Evolutionary conservation across 1,139 yeast genomes (phyloP), one percentile per base, ranked within the genome.

Genomic region (Yamadazyma epiphylla): DNA sequence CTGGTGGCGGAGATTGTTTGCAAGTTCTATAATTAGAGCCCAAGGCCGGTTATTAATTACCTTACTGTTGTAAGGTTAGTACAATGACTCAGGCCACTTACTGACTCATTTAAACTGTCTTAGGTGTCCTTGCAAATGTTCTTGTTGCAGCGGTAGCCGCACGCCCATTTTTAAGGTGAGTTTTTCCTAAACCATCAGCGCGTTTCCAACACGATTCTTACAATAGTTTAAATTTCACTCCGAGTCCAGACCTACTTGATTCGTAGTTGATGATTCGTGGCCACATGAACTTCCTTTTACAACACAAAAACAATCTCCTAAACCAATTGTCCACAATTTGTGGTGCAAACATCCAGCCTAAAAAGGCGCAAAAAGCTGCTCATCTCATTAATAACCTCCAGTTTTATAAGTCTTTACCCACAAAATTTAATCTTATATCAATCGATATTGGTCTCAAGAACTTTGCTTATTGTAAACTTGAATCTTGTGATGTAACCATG

Each of bases 401-500:
- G 9, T 42, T 54, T 25, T 42, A 40, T 36, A 25, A 34, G 7
- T 31, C 24, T 20, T 37, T 51, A n/a, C 45, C 43, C 10, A n/a
- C 36, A 10, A 39, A 36, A 19, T 41, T 55, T 24, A 42, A 43
- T 22, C 35, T 61, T 5, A 37, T 58, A 5, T 49, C 67, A 9
- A 50, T 66, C 9, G 73, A 66, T 38, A 52, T 66, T 10, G 73
- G 73, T 5, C 45, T 65, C 32, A 65, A 64, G 44, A 64, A 66
- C 45, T 63, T 66, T 35, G 55, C 69, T 3, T 64, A 55, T 38
- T 65, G 72, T 43, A 50, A 51, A 28, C 38, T 54, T 10, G 28
- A 35, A 19, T 33, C 36, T 4, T 31, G 45, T 22, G 37, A 51
- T 31, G 34, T 45, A 19, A 26, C 23, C 14, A 33, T 30, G 29